Evolutionary conservation across 306 rosid genomes (phyloP).

Genomic region (Albizia julibrissin): DNA sequence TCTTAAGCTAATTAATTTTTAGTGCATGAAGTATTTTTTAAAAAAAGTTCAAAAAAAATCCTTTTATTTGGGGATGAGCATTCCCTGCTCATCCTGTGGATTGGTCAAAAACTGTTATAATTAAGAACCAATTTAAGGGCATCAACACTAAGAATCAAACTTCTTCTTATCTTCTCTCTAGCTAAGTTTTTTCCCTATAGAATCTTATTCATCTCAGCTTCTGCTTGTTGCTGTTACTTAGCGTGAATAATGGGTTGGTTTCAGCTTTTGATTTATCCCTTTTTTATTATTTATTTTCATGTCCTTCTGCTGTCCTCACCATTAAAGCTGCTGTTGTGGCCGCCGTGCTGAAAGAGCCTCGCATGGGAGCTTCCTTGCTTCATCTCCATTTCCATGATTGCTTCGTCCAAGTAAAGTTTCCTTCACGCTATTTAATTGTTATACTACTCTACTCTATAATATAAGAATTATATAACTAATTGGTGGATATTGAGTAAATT

Average conservation of each 20-base stretch:
- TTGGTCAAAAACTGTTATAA: conserved; percentile 13
- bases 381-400: conserved; percentile 60
- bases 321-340: conserved; percentile 17
- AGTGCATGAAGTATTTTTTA: too few relatives aligned
- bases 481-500: too few relatives aligned
- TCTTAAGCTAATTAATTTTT: too few relatives aligned
- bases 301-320: conserved; percentile 23
- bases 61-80: too few relatives aligned
- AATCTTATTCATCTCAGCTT: not conserved
- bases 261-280: conserved; percentile 45
- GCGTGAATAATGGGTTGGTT: conserved; percentile 28
- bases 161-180: too few relatives aligned
- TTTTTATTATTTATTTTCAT: conserved; percentile 23
- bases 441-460: too few relatives aligned
- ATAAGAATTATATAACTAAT: too few relatives aligned
- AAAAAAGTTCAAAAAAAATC: too few relatives aligned
- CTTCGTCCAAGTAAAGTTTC: conserved; percentile 43
- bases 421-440: too few relatives aligned
- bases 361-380: conserved; percentile 77
- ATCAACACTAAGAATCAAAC: not conserved
- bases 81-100: too few relatives aligned
- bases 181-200: too few relatives aligned
- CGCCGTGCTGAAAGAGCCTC: conserved; percentile 44
- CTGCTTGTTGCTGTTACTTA: conserved; percentile 10
- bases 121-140: conserved; percentile 6